Evolutionary conservation across 306 rosid genomes (phyloP).

Genomic region (Senna tora): DNA sequence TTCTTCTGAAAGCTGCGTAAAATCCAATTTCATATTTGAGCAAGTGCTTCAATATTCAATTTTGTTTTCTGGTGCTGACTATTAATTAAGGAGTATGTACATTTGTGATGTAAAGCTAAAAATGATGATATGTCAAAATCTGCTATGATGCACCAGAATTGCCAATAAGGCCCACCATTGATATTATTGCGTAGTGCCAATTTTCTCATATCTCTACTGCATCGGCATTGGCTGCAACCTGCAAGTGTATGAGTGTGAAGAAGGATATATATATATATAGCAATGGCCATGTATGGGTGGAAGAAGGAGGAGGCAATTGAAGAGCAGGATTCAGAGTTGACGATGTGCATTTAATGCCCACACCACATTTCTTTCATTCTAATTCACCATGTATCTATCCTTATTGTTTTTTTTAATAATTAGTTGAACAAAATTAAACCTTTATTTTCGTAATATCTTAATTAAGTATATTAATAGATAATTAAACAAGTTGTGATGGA

Average conservation of each 20-base stretch:
- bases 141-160: slow-evolving; percentile 44
- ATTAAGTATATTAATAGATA: too few species aligned
- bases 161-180: slow-evolving; percentile 38
- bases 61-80: slow-evolving; percentile 43
- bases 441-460: too few species aligned
- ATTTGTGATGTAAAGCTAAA: slow-evolving; percentile 44
- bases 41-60: neutral
- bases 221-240: slow-evolving; percentile 14
- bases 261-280: too few species aligned
- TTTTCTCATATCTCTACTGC: slow-evolving; percentile 12
- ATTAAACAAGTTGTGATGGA: neutral
- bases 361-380: neutral
- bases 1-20: neutral
- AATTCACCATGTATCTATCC: too few species aligned
- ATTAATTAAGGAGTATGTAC: slow-evolving; percentile 7
- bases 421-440: too few species aligned
- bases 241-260: slow-evolving; percentile 10
- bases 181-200: slow-evolving; percentile 30
- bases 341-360: slow-evolving; percentile 41
- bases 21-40: slow-evolving; percentile 9
- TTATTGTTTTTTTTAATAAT: too few species aligned
- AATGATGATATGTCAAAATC: slow-evolving; percentile 44
- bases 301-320: neutral
- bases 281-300: slow-evolving; percentile 32
- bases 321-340: neutral